These are phyloP conservation scores for Cutaneotrichosporon sp. DNA, from an alignment of 1,284 basidiomycete species.

Conservation along the genomic window DNA sequence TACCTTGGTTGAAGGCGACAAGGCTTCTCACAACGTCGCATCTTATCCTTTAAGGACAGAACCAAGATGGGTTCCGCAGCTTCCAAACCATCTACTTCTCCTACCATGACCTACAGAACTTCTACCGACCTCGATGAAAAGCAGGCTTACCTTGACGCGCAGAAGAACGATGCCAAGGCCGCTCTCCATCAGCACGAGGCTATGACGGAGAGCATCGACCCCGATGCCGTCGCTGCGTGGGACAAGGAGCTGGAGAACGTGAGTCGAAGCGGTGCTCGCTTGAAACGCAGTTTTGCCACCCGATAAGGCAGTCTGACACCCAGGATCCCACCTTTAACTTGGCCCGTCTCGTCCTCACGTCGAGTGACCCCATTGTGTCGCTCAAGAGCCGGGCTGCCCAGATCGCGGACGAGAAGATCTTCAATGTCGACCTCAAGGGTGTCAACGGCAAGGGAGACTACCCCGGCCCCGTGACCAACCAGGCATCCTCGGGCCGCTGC, in stretches of 20 bases:
- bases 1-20: too few relatives aligned
- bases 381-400: constrained; percentile 62
- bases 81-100: background rate
- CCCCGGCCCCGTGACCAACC: constrained; percentile 74
- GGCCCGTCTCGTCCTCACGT: constrained; percentile 72
- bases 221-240: constrained; percentile 61
- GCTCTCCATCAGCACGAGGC: background rate
- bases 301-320: background rate
- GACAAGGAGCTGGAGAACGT: constrained; percentile 56
- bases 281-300: constrained; percentile 3
- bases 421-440: constrained; percentile 69
- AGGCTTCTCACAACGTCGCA: too few relatives aligned
- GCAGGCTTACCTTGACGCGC: constrained; percentile 5
- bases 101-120: background rate
- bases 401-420: constrained; percentile 70
- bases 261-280: constrained; percentile 1
- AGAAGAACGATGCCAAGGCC: background rate
- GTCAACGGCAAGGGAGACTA: constrained; percentile 50
- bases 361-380: constrained; percentile 63
- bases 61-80: constrained; percentile 4
- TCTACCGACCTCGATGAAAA: constrained; percentile 10
- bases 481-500: constrained; percentile 79
- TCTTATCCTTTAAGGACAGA: too few relatives aligned
- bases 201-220: constrained; percentile 48
- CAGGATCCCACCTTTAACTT: constrained; percentile 62